These are phyloP conservation scores for Rugonectria rugulosa DNA, from an alignment of 2,329 filamentous ascomycete species.

Conservation along the genomic window DNA sequence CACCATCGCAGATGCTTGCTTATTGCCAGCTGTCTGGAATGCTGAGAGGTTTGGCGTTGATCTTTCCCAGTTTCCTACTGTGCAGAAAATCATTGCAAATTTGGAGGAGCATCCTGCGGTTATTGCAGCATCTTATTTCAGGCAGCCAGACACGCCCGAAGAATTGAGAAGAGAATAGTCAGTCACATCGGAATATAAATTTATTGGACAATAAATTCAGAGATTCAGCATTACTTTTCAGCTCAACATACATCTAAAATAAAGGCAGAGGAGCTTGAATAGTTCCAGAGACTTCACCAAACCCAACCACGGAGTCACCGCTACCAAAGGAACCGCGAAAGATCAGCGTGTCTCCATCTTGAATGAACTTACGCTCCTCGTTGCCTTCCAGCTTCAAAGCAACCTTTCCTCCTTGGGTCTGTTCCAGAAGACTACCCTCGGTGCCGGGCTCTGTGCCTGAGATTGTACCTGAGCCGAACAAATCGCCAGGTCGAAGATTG, in stretches of 20 bases:
- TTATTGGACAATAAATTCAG: not conserved
- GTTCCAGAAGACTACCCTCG: slow-evolving; percentile 76
- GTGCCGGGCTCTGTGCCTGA: slow-evolving; percentile 68
- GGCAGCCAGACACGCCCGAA: slow-evolving; percentile 58
- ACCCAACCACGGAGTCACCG: slow-evolving; percentile 74
- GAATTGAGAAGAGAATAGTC: slow-evolving; percentile 35
- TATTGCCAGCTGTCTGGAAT: slow-evolving; percentile 66
- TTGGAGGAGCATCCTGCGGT: slow-evolving; percentile 60
- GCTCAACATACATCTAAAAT: slow-evolving; percentile 31
- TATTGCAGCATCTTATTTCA: slow-evolving; percentile 59
- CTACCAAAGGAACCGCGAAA: slow-evolving; percentile 72
- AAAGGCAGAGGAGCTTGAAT: slow-evolving; percentile 53
- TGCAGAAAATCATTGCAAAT: slow-evolving; percentile 53
- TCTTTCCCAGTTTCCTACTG: slow-evolving; percentile 55
- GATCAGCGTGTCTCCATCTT: slow-evolving; percentile 76
- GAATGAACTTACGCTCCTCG: slow-evolving; percentile 73
- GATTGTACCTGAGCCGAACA: slow-evolving; percentile 82
- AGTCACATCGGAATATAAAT: not conserved
- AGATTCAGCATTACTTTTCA: not conserved
- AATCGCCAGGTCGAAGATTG: slow-evolving; percentile 75
- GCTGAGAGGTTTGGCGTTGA: slow-evolving; percentile 64
- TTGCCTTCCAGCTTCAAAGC: slow-evolving; percentile 68
- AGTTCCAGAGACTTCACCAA: slow-evolving; percentile 74
- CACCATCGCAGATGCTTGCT: slow-evolving; percentile 64
- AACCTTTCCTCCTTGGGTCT: slow-evolving; percentile 73